Evolutionary conservation across 768 basidiomycete species (phyloP), one percentile per base, ranked within the genome.

Genomic region (Russula brevipes): DNA sequence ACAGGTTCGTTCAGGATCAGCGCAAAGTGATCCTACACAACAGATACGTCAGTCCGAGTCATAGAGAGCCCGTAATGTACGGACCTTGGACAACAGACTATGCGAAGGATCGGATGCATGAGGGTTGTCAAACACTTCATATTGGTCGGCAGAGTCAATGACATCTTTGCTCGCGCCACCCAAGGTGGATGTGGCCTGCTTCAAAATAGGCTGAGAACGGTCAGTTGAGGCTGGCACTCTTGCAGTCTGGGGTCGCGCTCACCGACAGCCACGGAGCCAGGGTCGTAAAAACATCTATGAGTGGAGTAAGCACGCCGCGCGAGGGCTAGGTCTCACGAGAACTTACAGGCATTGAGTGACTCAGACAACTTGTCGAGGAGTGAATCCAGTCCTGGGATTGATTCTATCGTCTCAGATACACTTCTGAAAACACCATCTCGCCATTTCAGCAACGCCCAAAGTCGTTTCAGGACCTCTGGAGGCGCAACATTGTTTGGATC

Each of bases 71-170:
- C 19, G 6, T 24, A 3, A 35, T 36, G 46, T 30, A 54, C 45
- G 35, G 36, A 54, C 85, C 78, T 88, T 89, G 44, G 86, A 86
- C 54, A 89, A 76, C 65, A 87, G 74, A 72, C 85, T 87, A 72
- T 89, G 88, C 1, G 87, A 85, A 4, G 88, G 88, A 69, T 89
- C 87, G 12, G 84, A 85, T 10, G 87, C 86, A 65, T 81, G 72
- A 5, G 82, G 80, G 68, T 87, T 80, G 68, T 86, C 76, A 73
- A 88, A 90, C 24, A 88, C 85, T 70, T 84, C 81, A 61, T 82
- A 88, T 72, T 89, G 87, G 65, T 89, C 87, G 39, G 83, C 80
- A 31, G 77, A 80, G 71, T 88, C 81, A 67, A 89, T 87, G 61
- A 89, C 85, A 33, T 83, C 82, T 70, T 85, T 84, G 68, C 84